Conservation (phyloP, 108 stramenopile genomes). For the Cyclotella baltica region DNA sequence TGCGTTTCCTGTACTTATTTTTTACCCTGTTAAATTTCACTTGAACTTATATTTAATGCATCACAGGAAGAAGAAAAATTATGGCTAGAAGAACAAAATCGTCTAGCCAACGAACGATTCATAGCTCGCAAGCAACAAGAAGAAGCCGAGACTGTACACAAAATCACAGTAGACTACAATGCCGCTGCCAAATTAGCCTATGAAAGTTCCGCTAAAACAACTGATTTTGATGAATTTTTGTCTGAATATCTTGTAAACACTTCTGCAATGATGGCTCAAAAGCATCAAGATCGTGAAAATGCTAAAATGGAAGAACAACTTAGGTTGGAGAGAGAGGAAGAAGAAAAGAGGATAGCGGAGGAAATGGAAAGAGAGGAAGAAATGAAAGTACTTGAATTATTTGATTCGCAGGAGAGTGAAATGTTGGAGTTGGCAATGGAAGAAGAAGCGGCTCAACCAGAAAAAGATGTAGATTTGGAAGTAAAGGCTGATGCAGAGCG, state of each 20-base stretch:
- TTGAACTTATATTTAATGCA: neutral
- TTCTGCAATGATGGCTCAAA: constrained; percentile 20
- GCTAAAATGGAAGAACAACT: constrained; percentile 10
- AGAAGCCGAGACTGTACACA: neutral
- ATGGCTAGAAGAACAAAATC: constrained; percentile 20
- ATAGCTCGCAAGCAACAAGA: constrained; percentile 1
- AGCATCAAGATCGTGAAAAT: constrained; percentile 11
- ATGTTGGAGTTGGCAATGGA: too few relatives aligned
- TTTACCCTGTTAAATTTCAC: neutral
- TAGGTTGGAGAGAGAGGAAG: constrained; percentile 13
- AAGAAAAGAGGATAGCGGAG: constrained; percentile 14
- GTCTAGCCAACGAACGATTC: constrained; percentile 5
- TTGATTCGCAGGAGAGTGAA: too few relatives aligned
- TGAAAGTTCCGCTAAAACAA: constrained; percentile 1
- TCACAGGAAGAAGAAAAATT: neutral
- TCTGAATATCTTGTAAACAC: constrained; percentile 14
- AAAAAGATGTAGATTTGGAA: neutral
- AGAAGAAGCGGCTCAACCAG: constrained; percentile 23
- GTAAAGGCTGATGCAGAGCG: neutral
- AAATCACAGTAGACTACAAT: constrained; percentile 34
- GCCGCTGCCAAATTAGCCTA: constrained; percentile 41
- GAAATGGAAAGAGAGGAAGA: constrained; percentile 11
- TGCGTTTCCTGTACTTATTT: neutral
- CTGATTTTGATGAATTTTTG: constrained; percentile 29
- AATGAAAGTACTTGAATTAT: too few relatives aligned